A percentile compares a stretch with the other conserved stretches of the same genome.
These are phyloP conservation scores for Smithsoniella earleae DNA, from an alignment of 163 green algal species.

Conservation along the genomic window DNA sequence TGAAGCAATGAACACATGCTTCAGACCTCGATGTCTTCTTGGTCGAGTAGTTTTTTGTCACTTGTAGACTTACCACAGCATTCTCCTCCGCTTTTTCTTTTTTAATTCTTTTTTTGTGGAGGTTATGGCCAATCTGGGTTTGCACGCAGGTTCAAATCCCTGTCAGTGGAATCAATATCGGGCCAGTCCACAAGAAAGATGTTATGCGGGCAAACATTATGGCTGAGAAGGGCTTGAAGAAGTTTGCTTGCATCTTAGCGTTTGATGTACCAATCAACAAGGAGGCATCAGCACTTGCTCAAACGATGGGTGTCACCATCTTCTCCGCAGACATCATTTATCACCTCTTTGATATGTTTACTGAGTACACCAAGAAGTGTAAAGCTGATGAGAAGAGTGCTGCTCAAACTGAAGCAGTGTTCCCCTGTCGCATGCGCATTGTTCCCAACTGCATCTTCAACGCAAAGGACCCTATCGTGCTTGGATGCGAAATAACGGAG, in stretches of 20 bases:
- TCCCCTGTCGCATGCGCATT: slow-evolving; percentile 82
- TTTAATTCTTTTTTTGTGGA: too few relatives aligned
- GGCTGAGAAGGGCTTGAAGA: slow-evolving; percentile 75
- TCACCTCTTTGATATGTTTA: slow-evolving; percentile 90
- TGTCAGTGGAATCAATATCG: slow-evolving; percentile 86
- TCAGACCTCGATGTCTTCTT: too few relatives aligned
- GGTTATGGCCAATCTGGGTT: too few relatives aligned
- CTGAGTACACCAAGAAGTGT: slow-evolving; percentile 80
- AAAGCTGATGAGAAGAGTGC: slow-evolving; percentile 79
- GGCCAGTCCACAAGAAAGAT: slow-evolving; percentile 90
- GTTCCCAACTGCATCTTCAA: slow-evolving; percentile 94
- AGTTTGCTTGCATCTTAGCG: slow-evolving; percentile 87
- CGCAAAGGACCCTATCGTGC: slow-evolving; percentile 93
- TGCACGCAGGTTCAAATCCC: slow-evolving; percentile 53
- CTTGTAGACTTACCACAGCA: too few relatives aligned
- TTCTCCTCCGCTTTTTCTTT: too few relatives aligned
- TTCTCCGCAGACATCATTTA: slow-evolving; percentile 92
- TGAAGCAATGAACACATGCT: too few relatives aligned
- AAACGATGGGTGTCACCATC: slow-evolving; percentile 59
- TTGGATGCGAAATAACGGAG: slow-evolving; percentile 87
- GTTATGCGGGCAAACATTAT: slow-evolving; percentile 94
- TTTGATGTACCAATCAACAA: slow-evolving; percentile 92
- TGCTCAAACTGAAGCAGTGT: slow-evolving; percentile 70
- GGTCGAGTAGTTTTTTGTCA: too few relatives aligned
- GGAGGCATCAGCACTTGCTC: slow-evolving; percentile 76